A percentile compares a stretch with the other conserved stretches of the same genome.
Conservation (phyloP, 371 early-diverging fungal species). For the Actinomucor elegans region DNA sequence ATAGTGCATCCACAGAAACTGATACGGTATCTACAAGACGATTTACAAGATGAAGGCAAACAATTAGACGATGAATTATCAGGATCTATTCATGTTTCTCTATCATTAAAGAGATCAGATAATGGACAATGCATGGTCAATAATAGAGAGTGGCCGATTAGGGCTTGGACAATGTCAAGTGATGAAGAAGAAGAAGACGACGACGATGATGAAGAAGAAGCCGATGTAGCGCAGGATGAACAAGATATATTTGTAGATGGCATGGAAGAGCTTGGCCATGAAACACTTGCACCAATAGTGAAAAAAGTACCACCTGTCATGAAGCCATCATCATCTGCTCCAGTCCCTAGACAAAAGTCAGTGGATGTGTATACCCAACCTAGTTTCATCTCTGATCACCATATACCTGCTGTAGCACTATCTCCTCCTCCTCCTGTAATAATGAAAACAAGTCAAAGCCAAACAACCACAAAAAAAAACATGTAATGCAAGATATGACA, state of each 20-base stretch:
- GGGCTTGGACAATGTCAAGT: constrained; percentile 11
- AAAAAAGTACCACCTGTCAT: background rate
- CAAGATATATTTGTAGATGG: constrained; percentile 37
- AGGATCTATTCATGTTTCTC: background rate
- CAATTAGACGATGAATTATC: constrained; percentile 4
- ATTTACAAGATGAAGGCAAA: background rate
- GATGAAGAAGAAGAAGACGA: constrained; percentile 45
- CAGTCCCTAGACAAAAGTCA: background rate
- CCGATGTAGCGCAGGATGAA: constrained; percentile 42
- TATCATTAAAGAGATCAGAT: background rate
- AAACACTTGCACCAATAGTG: background rate
- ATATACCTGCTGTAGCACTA: background rate
- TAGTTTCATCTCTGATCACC: too few relatives aligned
- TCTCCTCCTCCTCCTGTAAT: too few relatives aligned
- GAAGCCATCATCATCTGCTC: background rate
- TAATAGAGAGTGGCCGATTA: constrained; percentile 38
- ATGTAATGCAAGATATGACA: too few relatives aligned
- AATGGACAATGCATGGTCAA: constrained; percentile 18
- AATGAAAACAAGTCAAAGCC: too few relatives aligned
- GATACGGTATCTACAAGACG: constrained; percentile 20
- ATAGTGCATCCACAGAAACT: constrained; percentile 29
- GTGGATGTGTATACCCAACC: background rate
- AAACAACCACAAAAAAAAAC: background rate
- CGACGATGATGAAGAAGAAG: constrained; percentile 43
- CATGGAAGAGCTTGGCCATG: constrained; percentile 22